phyloP scores from a whole-genome alignment of 208 protist genomes.

The Balamuthia mandrillaris region DNA sequence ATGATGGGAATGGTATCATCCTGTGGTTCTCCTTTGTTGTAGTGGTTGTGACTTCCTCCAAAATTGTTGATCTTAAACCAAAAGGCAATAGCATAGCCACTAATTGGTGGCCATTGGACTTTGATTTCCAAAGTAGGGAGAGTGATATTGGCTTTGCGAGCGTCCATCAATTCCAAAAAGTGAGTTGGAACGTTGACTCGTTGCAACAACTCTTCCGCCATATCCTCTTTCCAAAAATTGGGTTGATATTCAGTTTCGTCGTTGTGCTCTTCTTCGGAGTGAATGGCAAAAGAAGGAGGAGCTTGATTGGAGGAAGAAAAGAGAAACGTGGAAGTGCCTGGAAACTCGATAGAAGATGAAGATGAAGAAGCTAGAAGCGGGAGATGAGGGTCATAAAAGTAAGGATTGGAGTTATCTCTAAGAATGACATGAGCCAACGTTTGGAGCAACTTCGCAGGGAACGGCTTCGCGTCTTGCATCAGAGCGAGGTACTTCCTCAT shows the following conservation, averaged over 20 bases:
- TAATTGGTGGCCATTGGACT: neutral
- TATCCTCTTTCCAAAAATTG: no score
- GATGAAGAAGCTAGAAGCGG: neutral
- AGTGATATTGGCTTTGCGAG: neutral
- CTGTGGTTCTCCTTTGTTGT: neutral
- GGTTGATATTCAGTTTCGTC: no score
- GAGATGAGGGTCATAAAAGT: constrained; percentile 9
- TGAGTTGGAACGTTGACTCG: neutral
- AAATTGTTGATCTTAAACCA: neutral
- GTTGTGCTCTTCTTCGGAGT: neutral
- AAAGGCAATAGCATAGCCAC: constrained; percentile 21
- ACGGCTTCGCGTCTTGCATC: neutral
- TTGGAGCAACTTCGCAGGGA: neutral
- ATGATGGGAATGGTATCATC: neutral
- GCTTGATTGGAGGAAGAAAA: neutral
- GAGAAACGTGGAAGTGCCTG: neutral
- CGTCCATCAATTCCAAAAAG: constrained; percentile 1
- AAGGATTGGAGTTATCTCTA: no score
- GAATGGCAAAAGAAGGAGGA: neutral
- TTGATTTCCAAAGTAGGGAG: neutral
- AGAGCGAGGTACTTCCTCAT: constrained; percentile 20
- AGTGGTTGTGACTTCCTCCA: neutral
- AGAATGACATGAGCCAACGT: no score
- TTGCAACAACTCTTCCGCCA: no score
- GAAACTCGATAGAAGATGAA: neutral